Conservation (phyloP, 208 protist species). For the Acanthamoeba culbertsoni region DNA sequence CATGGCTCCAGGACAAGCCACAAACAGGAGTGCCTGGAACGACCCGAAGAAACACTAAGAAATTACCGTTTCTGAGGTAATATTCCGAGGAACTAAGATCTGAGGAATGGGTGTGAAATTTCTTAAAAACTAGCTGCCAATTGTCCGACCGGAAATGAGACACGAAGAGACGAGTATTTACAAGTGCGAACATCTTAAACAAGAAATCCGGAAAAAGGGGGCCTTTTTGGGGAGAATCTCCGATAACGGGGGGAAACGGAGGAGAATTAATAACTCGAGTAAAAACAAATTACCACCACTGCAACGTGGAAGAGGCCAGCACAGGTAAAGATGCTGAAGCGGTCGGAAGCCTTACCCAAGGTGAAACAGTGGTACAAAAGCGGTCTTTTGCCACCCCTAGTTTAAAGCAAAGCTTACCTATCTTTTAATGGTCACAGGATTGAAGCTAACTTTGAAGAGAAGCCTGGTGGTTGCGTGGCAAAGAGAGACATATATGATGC, state of each 20-base stretch:
- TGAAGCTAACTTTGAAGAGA: not conserved
- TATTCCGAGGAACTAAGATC: too few species aligned
- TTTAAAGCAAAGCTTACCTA: not conserved
- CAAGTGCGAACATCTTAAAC: too few species aligned
- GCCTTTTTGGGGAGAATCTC: not conserved
- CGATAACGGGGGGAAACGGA: not conserved
- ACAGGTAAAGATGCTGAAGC: not conserved
- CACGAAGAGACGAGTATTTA: too few species aligned
- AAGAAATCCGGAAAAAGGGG: not conserved
- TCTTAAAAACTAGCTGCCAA: too few species aligned
- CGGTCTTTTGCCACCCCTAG: not conserved
- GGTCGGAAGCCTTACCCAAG: not conserved
- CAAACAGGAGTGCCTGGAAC: not conserved
- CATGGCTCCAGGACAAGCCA: not conserved
- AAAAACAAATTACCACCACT: not conserved
- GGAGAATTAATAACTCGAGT: not conserved
- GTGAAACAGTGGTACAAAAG: not conserved
- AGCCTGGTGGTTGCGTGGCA: not conserved
- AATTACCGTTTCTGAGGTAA: too few species aligned
- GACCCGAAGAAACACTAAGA: not conserved
- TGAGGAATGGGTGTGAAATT: too few species aligned
- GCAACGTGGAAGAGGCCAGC: not conserved
- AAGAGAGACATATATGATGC: not conserved
- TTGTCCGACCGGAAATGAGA: too few species aligned
- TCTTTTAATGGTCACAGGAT: not conserved